Base-by-base conservation (phyloP, 306 rosid species). In the Ammopiptanthus mongolicus region DNA sequence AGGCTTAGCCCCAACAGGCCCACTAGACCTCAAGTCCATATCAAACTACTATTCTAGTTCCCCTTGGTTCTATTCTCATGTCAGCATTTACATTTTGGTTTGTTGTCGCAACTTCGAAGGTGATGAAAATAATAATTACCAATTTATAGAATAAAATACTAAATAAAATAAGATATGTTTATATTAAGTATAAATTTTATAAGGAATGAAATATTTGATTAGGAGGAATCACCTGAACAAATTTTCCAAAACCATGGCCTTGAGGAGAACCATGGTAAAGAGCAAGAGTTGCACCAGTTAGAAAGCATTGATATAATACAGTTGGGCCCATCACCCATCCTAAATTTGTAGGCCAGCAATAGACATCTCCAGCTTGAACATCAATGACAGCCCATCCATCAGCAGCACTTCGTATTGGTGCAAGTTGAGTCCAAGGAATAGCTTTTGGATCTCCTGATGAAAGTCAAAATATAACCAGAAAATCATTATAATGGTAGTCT, bases 291-390 rank as follows among this genome's bases (percentile, higher is more conserved):
- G 97, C 86, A 68, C 97, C 96, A 52, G 73, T 0, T 22, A 92
- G 82, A 70, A 95, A 86, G 86, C 92, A 77, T 13, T 90, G 79
- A 83, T 90, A 95, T 22, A 95, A 52, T 68, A 87, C 18, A 39
- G 84, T 56, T 48, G 93, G 99, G 37, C 99, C 99, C 96, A 95
- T 78, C 73, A 88, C 97, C 99, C 99, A 92, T 78, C 97, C 96
- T 83, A 95, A 87, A 85, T 87, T 95, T 67, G 99, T 91, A 3
- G 98, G 99, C 97, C 97, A 86, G 74, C 99, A 95, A 42, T 15
- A 57, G 61, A 90, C 83, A 75, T 89, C 97, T 72, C 92, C 93
- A 64, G 78, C 85, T 83, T 85, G 88, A 83, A 77, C 2, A 72
- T 92, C 92, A 66, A 60, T 0, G 7, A 48, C 76, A 78, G 91